Evolutionary conservation across 192 early-diverging fungal species (phyloP), one percentile per base, ranked within the genome.

Genomic region (Geranomyces michiganensis): DNA sequence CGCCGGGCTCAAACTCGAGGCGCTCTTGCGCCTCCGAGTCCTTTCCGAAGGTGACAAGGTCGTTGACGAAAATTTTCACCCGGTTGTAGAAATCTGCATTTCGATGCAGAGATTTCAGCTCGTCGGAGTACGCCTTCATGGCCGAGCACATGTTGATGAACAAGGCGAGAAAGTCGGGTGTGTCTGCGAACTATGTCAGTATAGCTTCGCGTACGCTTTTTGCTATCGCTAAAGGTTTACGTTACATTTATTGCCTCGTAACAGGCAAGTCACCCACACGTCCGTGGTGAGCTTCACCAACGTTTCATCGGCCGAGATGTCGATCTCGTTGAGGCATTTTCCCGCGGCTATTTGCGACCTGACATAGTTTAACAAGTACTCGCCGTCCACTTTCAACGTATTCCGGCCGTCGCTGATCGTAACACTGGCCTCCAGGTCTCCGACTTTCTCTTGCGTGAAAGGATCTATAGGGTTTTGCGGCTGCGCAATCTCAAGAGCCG

Each of bases 61-160:
- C 68, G 68, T 49, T 55, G 0, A 70, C n/a, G 44, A 41, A 70
- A 0, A 70, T 22, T 32, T 70, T 70, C 15, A 60, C 26, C 46
- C 33, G 21, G 26, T 22, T 29, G 22, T 27, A 68, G 46, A 68
- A 33, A 22, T 22, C 26, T 1, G 47, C n/a, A 41, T 56, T 41
- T 32, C 17, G 26, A 9, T 68, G 66, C 2, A 68, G 51, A 51
- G 36, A 26, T 68, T 51, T 51, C n/a, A 68, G 66, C 4, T 24
- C 51, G 26, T 51, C 4, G n/a, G 47, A 7, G 46, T 68, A 68
- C 26, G 21, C 33, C 53, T 68, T 68, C 43, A 68, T 22, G 51
- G 10, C 46, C 26, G 43, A 32, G 66, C 66, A 68, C 66, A 68
- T 68, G 47, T 47, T 49, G 51, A 68, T 68, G 49, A 68, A 7